Percentiles rank a stretch among this genome's conserved stretches.
Conservation (phyloP, 1,284 basidiomycete species). For the Puccinia coronata region DNA sequence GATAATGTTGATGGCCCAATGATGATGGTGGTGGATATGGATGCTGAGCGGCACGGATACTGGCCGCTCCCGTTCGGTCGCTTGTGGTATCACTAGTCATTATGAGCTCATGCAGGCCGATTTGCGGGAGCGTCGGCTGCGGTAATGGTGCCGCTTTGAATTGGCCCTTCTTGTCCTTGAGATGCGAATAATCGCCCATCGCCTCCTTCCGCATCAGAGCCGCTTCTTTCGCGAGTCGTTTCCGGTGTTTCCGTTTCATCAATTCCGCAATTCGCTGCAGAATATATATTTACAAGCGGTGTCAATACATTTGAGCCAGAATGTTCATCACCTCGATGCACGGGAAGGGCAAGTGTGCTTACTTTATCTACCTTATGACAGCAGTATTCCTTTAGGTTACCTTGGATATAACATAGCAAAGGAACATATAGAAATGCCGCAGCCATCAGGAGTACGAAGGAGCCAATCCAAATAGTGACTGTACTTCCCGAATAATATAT, state of each 20-base stretch:
- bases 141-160: constrained; percentile 74
- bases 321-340: no score
- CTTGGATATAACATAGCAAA: constrained; percentile 88
- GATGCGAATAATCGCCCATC: constrained; percentile 79
- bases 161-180: constrained; percentile 91
- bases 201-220: constrained; percentile 87
- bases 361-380: constrained; percentile 99
- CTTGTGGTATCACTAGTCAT: constrained; percentile 9
- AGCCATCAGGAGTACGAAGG: constrained; percentile 74
- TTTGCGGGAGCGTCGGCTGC: constrained; percentile 92
- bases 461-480: constrained; percentile 80
- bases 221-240: constrained; percentile 77
- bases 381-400: constrained; percentile 93
- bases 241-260: constrained; percentile 86
- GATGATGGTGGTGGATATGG: constrained; percentile 39
- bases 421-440: constrained; percentile 89
- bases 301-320: no score
- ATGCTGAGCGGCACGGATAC: constrained; percentile 15
- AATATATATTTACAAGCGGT: no score
- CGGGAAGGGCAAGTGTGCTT: constrained; percentile 34
- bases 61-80: background rate
- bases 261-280: constrained; percentile 77
- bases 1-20: no score
- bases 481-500: background rate
- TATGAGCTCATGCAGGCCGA: constrained; percentile 73